Conservation (phyloP, 345 rosid genomes). For the Mangifera indica region DNA sequence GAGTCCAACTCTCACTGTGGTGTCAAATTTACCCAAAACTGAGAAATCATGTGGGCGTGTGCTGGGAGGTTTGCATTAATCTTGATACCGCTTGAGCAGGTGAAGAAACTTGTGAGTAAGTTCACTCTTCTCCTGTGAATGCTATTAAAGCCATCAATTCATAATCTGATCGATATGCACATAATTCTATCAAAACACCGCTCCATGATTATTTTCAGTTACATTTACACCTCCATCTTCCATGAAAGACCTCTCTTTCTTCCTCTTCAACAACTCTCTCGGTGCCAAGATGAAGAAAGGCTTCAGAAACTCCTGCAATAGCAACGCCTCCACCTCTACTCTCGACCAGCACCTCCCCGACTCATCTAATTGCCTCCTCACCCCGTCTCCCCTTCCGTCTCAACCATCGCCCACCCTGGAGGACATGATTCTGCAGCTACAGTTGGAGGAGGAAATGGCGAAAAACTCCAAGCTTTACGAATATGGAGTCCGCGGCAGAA, state of each 20-base stretch:
- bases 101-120: constrained; percentile 26
- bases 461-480: constrained; percentile 44
- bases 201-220: not conserved
- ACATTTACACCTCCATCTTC: not conserved
- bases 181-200: constrained; percentile 5
- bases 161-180: too few relatives aligned
- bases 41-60: not conserved
- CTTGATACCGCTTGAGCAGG: not conserved
- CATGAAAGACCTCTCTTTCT: constrained; percentile 70
- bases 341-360: constrained; percentile 41
- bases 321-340: constrained; percentile 69
- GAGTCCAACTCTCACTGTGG: too few relatives aligned
- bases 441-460: constrained; percentile 71
- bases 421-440: constrained; percentile 81
- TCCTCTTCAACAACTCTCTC: constrained; percentile 59
- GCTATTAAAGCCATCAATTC: constrained; percentile 9
- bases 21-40: too few relatives aligned
- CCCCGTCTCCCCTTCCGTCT: constrained; percentile 14
- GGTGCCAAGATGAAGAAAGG: constrained; percentile 72
- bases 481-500: constrained; percentile 33
- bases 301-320: constrained; percentile 56
- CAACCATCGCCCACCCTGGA: constrained; percentile 57
- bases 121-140: constrained; percentile 29
- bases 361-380: constrained; percentile 11
- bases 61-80: not conserved